These are phyloP conservation scores for Dactylonectria estremocensis DNA, from an alignment of 2,329 filamentous ascomycete genomes.

Conservation along the genomic window DNA sequence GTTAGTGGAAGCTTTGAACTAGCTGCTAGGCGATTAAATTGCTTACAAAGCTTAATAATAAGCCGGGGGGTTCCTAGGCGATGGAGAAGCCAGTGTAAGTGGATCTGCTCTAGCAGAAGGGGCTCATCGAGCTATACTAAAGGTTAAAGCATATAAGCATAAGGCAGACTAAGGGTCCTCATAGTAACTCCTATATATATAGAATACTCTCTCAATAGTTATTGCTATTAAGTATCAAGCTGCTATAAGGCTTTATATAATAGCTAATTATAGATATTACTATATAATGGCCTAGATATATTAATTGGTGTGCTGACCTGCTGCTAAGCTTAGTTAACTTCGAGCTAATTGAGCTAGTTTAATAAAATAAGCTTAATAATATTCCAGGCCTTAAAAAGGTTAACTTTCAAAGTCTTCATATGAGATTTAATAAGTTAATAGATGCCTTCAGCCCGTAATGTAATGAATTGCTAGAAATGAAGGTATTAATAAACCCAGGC, in stretches of 20 bases:
- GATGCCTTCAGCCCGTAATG: slow-evolving; percentile 12
- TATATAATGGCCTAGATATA: slow-evolving; percentile 8
- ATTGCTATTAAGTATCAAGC: slow-evolving; percentile 12
- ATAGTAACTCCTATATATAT: slow-evolving; percentile 34
- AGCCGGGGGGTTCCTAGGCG: neutral
- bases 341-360: slow-evolving; percentile 13
- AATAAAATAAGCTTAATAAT: slow-evolving; percentile 31
- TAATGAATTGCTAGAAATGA: slow-evolving; percentile 37
- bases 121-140: neutral
- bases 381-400: slow-evolving; percentile 39
- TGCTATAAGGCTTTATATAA: slow-evolving; percentile 3
- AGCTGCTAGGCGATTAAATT: no score
- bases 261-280: slow-evolving; percentile 25
- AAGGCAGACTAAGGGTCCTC: slow-evolving; percentile 1
- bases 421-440: slow-evolving; percentile 22
- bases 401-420: slow-evolving; percentile 31
- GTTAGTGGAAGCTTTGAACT: slow-evolving; percentile 13
- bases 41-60: neutral
- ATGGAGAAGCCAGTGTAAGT: no score
- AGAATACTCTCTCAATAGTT: slow-evolving; percentile 15
- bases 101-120: neutral
- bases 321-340: slow-evolving; percentile 34
- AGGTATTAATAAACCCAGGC: slow-evolving; percentile 36
- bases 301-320: no score
- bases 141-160: no score